These are phyloP conservation scores for Wickerhamiella azyma DNA, from an alignment of 805 yeast species.

Conservation along the genomic window DNA sequence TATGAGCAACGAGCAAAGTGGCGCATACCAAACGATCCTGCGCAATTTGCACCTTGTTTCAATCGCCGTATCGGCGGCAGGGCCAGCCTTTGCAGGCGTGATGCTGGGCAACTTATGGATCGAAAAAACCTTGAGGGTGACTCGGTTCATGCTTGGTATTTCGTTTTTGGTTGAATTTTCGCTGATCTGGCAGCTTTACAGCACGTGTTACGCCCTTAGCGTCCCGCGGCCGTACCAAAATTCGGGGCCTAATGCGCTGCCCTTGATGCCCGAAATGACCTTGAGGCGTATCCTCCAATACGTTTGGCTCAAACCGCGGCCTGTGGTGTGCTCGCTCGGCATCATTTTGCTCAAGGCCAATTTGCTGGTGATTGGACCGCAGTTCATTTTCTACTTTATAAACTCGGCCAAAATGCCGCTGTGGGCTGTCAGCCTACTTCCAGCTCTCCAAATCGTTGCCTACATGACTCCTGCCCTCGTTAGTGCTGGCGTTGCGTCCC, in stretches of 20 bases:
- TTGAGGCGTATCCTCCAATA: slow-evolving; percentile 12
- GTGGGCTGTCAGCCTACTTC: slow-evolving; percentile 9
- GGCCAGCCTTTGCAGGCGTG: slow-evolving; percentile 12
- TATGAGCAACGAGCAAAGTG: slow-evolving; percentile 17
- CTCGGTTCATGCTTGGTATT: slow-evolving; percentile 8
- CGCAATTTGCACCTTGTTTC: slow-evolving; percentile 11
- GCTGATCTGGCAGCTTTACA: slow-evolving; percentile 15
- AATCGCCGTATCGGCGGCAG: slow-evolving; percentile 7
- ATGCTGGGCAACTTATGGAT: slow-evolving; percentile 7
- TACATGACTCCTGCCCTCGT: background rate
- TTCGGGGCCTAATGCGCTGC: background rate
- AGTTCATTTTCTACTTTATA: slow-evolving; percentile 15
- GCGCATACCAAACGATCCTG: slow-evolving; percentile 11
- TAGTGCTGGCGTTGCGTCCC: background rate
- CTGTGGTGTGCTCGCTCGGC: slow-evolving; percentile 17
- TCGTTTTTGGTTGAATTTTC: slow-evolving; percentile 14
- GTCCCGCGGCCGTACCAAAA: slow-evolving; percentile 13
- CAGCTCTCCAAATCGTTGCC: slow-evolving; percentile 13
- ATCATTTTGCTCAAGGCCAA: slow-evolving; percentile 14
- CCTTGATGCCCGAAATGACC: slow-evolving; percentile 9
- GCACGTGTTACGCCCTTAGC: slow-evolving; percentile 19
- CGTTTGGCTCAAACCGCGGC: slow-evolving; percentile 15
- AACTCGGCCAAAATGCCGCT: slow-evolving; percentile 9
- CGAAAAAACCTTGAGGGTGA: slow-evolving; percentile 2
- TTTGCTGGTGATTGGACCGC: slow-evolving; percentile 17